Conservation (phyloP, 768 basidiomycete genomes). For the Agrocybe praecox region DNA sequence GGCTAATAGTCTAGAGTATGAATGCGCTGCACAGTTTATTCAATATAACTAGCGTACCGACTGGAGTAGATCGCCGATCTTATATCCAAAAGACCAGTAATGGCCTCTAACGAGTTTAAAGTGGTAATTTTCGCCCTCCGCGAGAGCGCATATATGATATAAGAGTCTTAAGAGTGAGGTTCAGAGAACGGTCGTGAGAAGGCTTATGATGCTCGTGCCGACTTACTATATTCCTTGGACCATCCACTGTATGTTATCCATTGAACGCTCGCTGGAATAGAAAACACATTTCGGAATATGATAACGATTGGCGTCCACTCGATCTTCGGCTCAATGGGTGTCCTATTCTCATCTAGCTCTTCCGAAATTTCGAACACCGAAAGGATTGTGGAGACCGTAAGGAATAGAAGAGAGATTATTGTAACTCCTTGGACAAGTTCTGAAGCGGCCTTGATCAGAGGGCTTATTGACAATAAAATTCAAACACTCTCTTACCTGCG, state of each 20-base stretch:
- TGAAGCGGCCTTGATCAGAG: not conserved
- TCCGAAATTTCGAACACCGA: not conserved
- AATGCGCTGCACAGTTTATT: too few species aligned
- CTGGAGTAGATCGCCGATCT: conserved; percentile 22
- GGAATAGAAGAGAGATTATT: not conserved
- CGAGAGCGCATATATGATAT: conserved; percentile 22
- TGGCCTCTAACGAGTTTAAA: conserved; percentile 20
- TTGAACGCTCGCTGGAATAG: conserved; percentile 41
- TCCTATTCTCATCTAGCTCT: not conserved
- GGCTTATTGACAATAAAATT: too few species aligned
- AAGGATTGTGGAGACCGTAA: not conserved
- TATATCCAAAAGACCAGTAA: conserved; percentile 22
- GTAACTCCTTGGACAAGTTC: not conserved
- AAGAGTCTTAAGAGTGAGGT: conserved; percentile 18
- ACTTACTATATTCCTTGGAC: conserved; percentile 41
- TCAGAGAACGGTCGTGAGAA: too few species aligned
- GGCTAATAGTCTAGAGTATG: not conserved
- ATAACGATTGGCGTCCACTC: not conserved
- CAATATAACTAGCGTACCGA: conserved; percentile 10
- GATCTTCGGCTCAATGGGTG: not conserved
- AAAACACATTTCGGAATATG: conserved; percentile 44
- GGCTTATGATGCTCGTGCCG: too few species aligned
- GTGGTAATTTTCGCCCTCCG: conserved; percentile 20
- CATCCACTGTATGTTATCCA: conserved; percentile 46
- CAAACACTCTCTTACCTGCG: not conserved